These are phyloP conservation scores for Rhazya stricta DNA, from an alignment of 257 asterid species.

Conservation along the genomic window DNA sequence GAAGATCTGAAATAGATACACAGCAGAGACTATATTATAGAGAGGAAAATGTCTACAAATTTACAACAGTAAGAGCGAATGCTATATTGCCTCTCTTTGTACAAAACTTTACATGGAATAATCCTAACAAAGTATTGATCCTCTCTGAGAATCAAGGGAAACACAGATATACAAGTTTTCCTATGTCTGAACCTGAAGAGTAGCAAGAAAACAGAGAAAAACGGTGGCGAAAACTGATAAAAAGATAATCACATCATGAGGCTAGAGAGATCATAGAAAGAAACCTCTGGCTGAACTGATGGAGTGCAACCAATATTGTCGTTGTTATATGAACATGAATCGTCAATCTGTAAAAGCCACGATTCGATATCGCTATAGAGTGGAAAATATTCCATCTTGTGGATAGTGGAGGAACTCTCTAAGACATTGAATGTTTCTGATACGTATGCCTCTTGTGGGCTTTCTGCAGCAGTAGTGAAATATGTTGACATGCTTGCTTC, in stretches of 20 bases:
- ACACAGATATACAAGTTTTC: neutral
- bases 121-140: neutral
- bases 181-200: neutral
- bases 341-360: slow-evolving; percentile 44
- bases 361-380: slow-evolving; percentile 42
- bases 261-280: slow-evolving; percentile 35
- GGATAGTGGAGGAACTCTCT: slow-evolving; percentile 18
- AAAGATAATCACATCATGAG: slow-evolving; percentile 10
- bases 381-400: slow-evolving; percentile 16
- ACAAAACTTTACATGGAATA: slow-evolving; percentile 7
- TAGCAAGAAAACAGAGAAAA: neutral
- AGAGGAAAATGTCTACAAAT: slow-evolving; percentile 3
- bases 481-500: slow-evolving; percentile 20
- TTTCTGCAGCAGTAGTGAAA: slow-evolving; percentile 24
- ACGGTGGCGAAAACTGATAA: neutral
- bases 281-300: slow-evolving; percentile 36
- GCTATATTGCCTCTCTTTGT: slow-evolving; percentile 4
- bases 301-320: slow-evolving; percentile 17
- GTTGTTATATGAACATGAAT: slow-evolving; percentile 19
- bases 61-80: neutral
- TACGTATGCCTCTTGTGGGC: slow-evolving; percentile 31
- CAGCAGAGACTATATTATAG: neutral
- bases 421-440: slow-evolving; percentile 21
- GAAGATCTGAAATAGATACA: neutral
- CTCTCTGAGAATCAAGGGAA: neutral